Evolutionary conservation across 116 monocot species (phyloP).

Genomic region (Phalaenopsis hybrid): DNA sequence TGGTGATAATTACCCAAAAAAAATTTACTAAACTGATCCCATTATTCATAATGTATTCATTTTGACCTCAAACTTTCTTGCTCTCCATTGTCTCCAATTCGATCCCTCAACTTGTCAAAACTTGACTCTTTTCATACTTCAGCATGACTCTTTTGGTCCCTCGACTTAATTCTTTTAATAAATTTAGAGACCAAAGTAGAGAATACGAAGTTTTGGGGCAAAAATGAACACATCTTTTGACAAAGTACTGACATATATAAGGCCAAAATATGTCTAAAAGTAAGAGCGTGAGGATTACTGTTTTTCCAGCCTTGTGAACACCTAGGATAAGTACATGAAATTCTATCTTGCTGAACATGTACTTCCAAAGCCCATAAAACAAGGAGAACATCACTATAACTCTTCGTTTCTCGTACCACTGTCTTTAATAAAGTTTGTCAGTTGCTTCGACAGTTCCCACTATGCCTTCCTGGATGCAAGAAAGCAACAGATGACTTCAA

Average conservation of each 20-base stretch:
- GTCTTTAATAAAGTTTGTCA: neutral
- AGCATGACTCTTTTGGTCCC: too few relatives aligned
- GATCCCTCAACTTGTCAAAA: too few relatives aligned
- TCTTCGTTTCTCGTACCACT: neutral
- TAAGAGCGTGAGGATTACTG: conserved; percentile 37
- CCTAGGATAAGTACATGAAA: conserved; percentile 96
- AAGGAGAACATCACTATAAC: conserved; percentile 72
- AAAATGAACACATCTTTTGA: neutral
- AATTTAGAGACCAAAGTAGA: neutral
- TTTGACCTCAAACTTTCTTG: neutral
- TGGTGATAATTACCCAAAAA: neutral
- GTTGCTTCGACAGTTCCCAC: neutral
- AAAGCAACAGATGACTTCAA: neutral
- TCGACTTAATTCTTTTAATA: neutral
- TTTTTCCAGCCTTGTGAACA: conserved; percentile 89
- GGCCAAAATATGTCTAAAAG: neutral
- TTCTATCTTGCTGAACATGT: conserved; percentile 85
- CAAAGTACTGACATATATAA: neutral
- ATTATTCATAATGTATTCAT: neutral
- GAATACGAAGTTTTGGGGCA: neutral
- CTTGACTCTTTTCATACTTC: too few relatives aligned
- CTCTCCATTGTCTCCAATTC: too few relatives aligned
- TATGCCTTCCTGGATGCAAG: neutral
- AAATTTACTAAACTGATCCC: neutral
- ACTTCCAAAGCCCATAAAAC: conserved; percentile 92